These are phyloP conservation scores for Datura wrightii DNA, from an alignment of 257 asterid genomes.

Conservation along the genomic window DNA sequence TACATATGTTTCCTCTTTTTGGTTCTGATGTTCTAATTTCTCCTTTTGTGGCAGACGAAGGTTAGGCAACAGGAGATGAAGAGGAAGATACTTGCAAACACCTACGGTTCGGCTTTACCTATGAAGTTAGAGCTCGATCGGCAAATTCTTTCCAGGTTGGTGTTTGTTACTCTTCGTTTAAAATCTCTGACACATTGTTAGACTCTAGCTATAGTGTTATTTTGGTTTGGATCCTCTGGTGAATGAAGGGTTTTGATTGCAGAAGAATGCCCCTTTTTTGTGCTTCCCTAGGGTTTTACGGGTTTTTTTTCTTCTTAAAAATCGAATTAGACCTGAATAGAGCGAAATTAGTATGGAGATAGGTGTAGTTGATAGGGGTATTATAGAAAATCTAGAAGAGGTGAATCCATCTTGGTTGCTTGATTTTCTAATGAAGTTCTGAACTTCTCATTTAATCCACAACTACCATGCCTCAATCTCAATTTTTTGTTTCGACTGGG, in stretches of 20 bases:
- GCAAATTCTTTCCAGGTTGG: constrained; percentile 21
- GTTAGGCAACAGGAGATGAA: constrained; percentile 20
- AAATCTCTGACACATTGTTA: neutral
- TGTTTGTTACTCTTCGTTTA: neutral
- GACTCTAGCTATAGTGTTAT: neutral
- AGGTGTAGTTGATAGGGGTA: no score
- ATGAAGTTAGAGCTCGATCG: constrained; percentile 30
- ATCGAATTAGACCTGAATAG: neutral
- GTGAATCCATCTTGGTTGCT: no score
- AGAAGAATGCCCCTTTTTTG: neutral
- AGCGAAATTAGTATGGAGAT: neutral
- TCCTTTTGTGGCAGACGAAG: neutral
- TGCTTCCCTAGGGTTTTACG: constrained; percentile 20
- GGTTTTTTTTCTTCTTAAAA: neutral
- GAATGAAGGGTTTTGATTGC: constrained; percentile 1
- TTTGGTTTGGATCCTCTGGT: neutral
- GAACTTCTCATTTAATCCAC: no score
- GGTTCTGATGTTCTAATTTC: neutral
- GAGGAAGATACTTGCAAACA: constrained; percentile 26
- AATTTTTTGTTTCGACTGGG: neutral
- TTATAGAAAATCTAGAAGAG: no score
- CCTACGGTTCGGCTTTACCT: constrained; percentile 28
- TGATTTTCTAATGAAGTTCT: no score
- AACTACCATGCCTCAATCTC: neutral
- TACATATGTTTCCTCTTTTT: neutral